Conservation (phyloP, 1,139 yeast species). For the Yamadazyma membranifaciens region DNA sequence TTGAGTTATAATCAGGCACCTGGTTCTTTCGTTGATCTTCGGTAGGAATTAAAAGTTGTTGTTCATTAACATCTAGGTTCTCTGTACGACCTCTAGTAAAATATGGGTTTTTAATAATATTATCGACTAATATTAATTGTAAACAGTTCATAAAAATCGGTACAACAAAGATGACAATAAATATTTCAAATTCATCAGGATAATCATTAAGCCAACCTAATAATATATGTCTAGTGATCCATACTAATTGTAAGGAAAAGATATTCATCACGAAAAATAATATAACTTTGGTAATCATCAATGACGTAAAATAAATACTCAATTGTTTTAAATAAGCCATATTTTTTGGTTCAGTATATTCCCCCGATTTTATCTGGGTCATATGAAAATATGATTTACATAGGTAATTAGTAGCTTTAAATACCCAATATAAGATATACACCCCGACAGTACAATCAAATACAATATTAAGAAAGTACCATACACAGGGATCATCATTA, state of each 20-base stretch:
- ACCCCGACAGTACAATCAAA: constrained; percentile 96
- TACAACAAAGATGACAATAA: constrained; percentile 80
- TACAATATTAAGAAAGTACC: constrained; percentile 87
- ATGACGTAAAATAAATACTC: constrained; percentile 58
- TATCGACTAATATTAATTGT: constrained; percentile 84
- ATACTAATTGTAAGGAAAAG: constrained; percentile 38
- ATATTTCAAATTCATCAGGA: constrained; percentile 75
- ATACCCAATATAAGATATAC: constrained; percentile 66
- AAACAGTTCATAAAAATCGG: constrained; percentile 80
- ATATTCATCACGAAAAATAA: constrained; percentile 38
- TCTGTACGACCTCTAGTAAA: too few species aligned
- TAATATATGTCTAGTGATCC: constrained; percentile 45
- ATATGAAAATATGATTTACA: constrained; percentile 31
- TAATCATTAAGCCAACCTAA: constrained; percentile 78
- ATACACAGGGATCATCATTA: constrained; percentile 67
- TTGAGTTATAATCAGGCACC: background rate
- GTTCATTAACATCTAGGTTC: background rate
- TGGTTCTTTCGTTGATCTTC: background rate
- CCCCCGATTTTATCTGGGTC: constrained; percentile 72
- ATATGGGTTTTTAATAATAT: constrained; percentile 62
- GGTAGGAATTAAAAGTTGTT: background rate
- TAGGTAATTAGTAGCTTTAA: constrained; percentile 44
- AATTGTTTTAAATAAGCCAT: constrained; percentile 74
- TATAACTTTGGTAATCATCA: constrained; percentile 64
- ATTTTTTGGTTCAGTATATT: constrained; percentile 73